Base-by-base conservation (phyloP, 2,329 filamentous ascomycete species). In the Thielaviopsis populi region DNA sequence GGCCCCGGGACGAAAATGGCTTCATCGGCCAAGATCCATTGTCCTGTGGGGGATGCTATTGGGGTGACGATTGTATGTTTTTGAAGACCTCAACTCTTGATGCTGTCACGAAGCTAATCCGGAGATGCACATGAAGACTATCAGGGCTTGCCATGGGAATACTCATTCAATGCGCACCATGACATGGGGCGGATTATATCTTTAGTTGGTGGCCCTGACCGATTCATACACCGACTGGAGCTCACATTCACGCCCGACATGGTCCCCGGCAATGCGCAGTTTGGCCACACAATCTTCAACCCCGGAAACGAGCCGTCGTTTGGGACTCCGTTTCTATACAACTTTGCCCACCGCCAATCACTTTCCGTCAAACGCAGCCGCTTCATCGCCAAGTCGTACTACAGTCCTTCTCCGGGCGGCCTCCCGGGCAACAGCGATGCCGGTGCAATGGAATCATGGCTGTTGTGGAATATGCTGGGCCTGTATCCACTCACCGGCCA, bases 341-440 rank as follows among this genome's bases (percentile, higher is more conserved):
- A 86, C 72, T 89, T 81, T 71, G 80, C 81, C 63, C 79, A 80
- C 65, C 78, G 81, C 56, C 85, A 86, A 69, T 80, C 84, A 68
- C 78, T 83, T 37, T 79, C 79, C 2, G 84, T 88, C 19, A 70
- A 78, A 64, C 78, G 80, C 66, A 82, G 80, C 54, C 80, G 86
- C 60, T 75, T 74, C 63, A 76, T 85, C 56, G 84, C 84, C 37
- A 81, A 83, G 67, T 72, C 75, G 15, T 83, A 81, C 73, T 88
- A 87, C 72, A 76, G 75, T 59, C 75, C 79, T 1, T 79, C 79
- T 0, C 74, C 76, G 0, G 70, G 69, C 7, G 86, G 86, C 0
- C 75, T 89, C 0, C 86, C 86, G 0, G 86, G 86, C 0, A 88
- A 89, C 71, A 83, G 80, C 54, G 86, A 89, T 70, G 84, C 84